A percentile compares a stretch with the other conserved stretches of the same genome.
These are phyloP conservation scores for Allantophomopsis lycopodina DNA, from an alignment of 2,329 filamentous ascomycete genomes.

Conservation along the genomic window DNA sequence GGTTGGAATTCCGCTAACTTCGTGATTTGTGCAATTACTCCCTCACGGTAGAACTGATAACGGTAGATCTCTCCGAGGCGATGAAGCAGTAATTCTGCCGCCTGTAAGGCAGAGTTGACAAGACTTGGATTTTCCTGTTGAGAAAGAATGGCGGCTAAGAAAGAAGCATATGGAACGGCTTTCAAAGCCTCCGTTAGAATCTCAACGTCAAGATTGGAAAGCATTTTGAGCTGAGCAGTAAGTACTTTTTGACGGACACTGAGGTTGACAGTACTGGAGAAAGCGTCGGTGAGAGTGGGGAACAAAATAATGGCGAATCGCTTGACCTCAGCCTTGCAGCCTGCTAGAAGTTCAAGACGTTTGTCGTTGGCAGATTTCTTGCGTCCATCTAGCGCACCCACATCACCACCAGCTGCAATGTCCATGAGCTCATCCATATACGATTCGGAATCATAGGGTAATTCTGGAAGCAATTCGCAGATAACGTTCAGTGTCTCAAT, in stretches of 20 bases:
- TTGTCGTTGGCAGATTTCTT: slow-evolving; percentile 59
- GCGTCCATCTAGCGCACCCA: slow-evolving; percentile 26
- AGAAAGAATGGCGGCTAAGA: slow-evolving; percentile 85
- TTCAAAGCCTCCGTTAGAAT: slow-evolving; percentile 79
- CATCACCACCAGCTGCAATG: slow-evolving; percentile 21
- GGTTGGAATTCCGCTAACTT: slow-evolving; percentile 44
- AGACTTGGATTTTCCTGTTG: slow-evolving; percentile 86
- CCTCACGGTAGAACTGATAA: slow-evolving; percentile 94
- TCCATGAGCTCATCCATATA: slow-evolving; percentile 30
- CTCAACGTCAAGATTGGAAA: slow-evolving; percentile 78
- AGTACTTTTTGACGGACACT: slow-evolving; percentile 91
- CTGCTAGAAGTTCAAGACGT: slow-evolving; percentile 65
- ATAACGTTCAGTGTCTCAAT: slow-evolving; percentile 96
- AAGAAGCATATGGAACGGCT: slow-evolving; percentile 87
- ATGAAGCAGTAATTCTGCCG: slow-evolving; percentile 74
- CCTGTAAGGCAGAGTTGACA: slow-evolving; percentile 77
- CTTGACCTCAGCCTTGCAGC: slow-evolving; percentile 77
- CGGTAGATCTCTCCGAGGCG: slow-evolving; percentile 80
- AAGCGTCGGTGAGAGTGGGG: slow-evolving; percentile 89
- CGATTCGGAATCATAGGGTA: slow-evolving; percentile 41
- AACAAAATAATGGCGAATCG: slow-evolving; percentile 88
- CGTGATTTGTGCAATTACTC: slow-evolving; percentile 81
- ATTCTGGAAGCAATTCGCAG: slow-evolving; percentile 76
- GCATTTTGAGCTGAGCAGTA: slow-evolving; percentile 93
- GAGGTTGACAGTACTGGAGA: slow-evolving; percentile 93